These are phyloP conservation scores for Monascus purpureus DNA, from an alignment of 495 filamentous ascomycete genomes.

Conservation along the genomic window DNA sequence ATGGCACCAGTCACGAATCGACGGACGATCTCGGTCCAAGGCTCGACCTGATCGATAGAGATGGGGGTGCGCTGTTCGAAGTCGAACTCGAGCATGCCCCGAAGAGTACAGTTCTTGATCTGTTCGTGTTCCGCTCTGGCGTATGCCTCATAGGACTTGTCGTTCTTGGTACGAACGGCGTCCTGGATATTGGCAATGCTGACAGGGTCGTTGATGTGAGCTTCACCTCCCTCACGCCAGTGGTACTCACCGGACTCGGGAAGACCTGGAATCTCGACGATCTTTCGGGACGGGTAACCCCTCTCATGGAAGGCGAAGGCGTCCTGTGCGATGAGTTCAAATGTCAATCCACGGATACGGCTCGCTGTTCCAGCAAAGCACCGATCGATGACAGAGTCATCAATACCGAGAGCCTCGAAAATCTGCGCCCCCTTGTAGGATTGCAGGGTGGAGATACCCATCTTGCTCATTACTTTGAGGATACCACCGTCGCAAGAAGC, in stretches of 20 bases:
- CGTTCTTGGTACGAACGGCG: conserved; percentile 95
- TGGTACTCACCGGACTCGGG: conserved; percentile 97
- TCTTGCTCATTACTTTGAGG: conserved; percentile 99
- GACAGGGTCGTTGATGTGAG: conserved; percentile 93
- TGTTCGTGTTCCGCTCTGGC: conserved; percentile 90
- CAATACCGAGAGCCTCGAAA: conserved; percentile 95
- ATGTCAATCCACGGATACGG: conserved; percentile 90
- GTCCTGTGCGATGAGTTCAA: conserved; percentile 91
- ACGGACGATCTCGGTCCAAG: conserved; percentile 97
- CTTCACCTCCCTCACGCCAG: conserved; percentile 96
- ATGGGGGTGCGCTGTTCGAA: conserved; percentile 80
- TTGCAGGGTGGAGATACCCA: conserved; percentile 97
- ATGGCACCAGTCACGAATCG: conserved; percentile 98
- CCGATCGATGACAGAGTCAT: conserved; percentile 87
- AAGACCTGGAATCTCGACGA: conserved; percentile 68
- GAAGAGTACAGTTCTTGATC: conserved; percentile 95
- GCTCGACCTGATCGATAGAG: conserved; percentile 95
- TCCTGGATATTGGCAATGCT: conserved; percentile 98
- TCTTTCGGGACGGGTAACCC: conserved; percentile 75
- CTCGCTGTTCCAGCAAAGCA: conserved; percentile 95
- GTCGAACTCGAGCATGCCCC: conserved; percentile 94
- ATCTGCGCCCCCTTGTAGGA: conserved; percentile 99
- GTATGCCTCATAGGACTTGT: conserved; percentile 99
- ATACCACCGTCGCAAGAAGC: conserved; percentile 96
- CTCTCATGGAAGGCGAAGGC: conserved; percentile 95